phyloP scores from a whole-genome alignment of 352 stramenopile species.

The Phytophthora macrochlamydospora region DNA sequence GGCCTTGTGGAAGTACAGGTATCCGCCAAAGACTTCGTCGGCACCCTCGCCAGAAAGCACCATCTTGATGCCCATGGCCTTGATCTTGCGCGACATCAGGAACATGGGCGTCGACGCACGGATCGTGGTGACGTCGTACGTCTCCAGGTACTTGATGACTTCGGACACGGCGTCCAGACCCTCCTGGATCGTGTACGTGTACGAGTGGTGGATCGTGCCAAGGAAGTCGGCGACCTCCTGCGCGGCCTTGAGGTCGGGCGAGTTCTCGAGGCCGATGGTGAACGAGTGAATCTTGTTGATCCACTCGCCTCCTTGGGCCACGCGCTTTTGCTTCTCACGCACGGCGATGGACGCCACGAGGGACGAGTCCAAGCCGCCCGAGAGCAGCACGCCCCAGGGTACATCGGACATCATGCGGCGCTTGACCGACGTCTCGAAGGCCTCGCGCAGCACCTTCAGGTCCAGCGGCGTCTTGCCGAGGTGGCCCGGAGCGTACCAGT shows the following conservation, averaged over 20 bases:
- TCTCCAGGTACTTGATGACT: slow-evolving; percentile 98
- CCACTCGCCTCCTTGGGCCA: slow-evolving; percentile 79
- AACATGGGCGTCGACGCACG: slow-evolving; percentile 99
- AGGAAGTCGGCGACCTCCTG: slow-evolving; percentile 97
- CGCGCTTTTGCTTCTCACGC: slow-evolving; percentile 91
- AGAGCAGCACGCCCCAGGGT: slow-evolving; percentile 98
- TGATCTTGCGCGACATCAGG: slow-evolving; percentile 99
- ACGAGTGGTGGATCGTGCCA: slow-evolving; percentile 98
- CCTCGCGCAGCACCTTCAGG: slow-evolving; percentile 76
- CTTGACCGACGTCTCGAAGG: slow-evolving; percentile 95
- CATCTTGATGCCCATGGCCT: slow-evolving; percentile 99
- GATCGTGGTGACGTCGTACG: slow-evolving; percentile 98
- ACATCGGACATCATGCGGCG: slow-evolving; percentile 99
- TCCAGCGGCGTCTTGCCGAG: slow-evolving; percentile 71
- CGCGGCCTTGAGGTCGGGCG: slow-evolving; percentile 95
- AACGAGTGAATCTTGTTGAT: slow-evolving; percentile 98
- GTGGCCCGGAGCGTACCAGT: slow-evolving; percentile 89
- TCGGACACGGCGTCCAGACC: slow-evolving; percentile 97
- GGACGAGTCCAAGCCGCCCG: slow-evolving; percentile 97
- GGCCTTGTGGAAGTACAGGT: slow-evolving; percentile 99
- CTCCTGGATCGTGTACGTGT: slow-evolving; percentile 99
- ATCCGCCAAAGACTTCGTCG: slow-evolving; percentile 98
- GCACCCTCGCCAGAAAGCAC: slow-evolving; percentile 98
- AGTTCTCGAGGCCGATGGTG: slow-evolving; percentile 96
- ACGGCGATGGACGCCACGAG: slow-evolving; percentile 97